Evolutionary conservation across 2,329 filamentous ascomycete species (phyloP), one percentile per base, ranked within the genome.

Genomic region (Herpotrichia juniperi): DNA sequence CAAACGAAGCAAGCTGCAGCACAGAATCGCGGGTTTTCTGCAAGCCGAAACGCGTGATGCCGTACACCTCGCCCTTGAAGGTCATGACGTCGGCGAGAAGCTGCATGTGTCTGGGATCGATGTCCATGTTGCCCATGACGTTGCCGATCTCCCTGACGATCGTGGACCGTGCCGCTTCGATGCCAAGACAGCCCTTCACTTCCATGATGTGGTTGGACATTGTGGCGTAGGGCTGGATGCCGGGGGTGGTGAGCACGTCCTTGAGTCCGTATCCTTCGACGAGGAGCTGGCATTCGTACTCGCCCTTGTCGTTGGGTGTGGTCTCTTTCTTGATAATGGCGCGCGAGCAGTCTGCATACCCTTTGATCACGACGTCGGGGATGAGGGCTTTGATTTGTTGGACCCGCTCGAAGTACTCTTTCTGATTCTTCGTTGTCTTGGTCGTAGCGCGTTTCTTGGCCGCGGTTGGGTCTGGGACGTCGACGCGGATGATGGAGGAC

Each of bases 81-180:
- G 94, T 97, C 94, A 99, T 99, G 48, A 97, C 93, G 68, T 99
- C 94, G 10, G 94, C 93, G 1, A 99, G 85, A 16, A 99, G 83
- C 72, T 97, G 89, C 92, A 99, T 97, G 78, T 99, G 94, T 50
- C 94, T 90, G 39, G 93, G 93, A 75, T 99, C 94, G 66, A 99
- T 97, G 74, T 86, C 87, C 92, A 99, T 97, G 71, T 88, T 87
- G 30, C 85, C 85, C 93, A 97, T 99, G 69, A 97, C 94, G 46
- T 83, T 82, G 47, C 82, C 83, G 66, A 99, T 97, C 78, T 99
- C 94, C 40, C 84, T 80, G 44, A 94, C 90, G 67, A 99, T 97
- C 6, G 93, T 96, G 3, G 83, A 84, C 53, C 93, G 87, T 2
- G 94, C 94, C 1, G 94, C 94, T 79, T 99, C 94, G 64, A 99